phyloP scores from a whole-genome alignment of 1,139 yeast genomes.

The Diutina catenulata region DNA sequence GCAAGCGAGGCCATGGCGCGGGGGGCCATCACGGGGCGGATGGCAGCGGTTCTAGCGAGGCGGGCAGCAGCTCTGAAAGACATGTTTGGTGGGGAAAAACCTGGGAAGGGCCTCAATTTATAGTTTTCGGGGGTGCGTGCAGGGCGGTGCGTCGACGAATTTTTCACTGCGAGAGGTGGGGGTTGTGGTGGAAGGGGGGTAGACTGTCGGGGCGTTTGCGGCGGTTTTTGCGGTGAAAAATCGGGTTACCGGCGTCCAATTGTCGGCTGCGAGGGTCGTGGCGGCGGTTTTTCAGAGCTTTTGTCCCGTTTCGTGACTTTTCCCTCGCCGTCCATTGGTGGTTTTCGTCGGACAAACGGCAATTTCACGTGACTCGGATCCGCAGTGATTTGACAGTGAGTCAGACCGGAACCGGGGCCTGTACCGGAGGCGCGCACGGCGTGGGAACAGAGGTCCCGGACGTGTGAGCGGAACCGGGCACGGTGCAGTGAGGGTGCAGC shows the following conservation, averaged over 20 bases:
- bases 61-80: constrained; percentile 6
- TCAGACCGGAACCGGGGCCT: neutral
- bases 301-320: too few species aligned
- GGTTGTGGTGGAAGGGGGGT: neutral
- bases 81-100: neutral
- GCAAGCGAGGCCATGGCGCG: constrained; percentile 5
- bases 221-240: too few species aligned
- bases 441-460: neutral
- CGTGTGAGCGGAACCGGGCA: neutral
- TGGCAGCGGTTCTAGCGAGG: constrained; percentile 5
- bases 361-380: too few species aligned
- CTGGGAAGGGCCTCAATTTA: neutral
- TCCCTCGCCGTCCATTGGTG: too few species aligned
- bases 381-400: too few species aligned
- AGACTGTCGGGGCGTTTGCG: too few species aligned
- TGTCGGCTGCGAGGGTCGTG: too few species aligned
- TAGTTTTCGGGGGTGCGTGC: neutral
- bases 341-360: too few species aligned
- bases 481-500: neutral
- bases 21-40: constrained; percentile 5
- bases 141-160: neutral
- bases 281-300: too few species aligned
- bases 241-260: neutral
- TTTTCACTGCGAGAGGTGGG: constrained; percentile 3
- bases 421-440: neutral